phyloP scores from a whole-genome alignment of 352 stramenopile genomes.

The Pythium coloratum region DNA sequence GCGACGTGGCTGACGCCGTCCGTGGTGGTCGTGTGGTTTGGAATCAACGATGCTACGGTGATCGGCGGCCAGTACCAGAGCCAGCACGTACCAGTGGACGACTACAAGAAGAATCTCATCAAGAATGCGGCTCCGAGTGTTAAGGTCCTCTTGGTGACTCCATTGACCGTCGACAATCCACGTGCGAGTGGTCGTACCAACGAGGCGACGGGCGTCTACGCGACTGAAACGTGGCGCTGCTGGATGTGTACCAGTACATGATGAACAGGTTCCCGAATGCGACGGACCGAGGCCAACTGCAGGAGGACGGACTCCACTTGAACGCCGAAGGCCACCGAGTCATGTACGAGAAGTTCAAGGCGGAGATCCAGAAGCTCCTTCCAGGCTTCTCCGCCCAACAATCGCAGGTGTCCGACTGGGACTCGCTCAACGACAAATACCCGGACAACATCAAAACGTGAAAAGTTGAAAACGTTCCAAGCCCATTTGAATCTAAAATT shows the following conservation, averaged over 20 bases:
- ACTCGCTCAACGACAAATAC: conserved; percentile 1
- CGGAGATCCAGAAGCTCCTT: not conserved
- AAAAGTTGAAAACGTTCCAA: too few relatives aligned
- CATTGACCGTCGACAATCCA: conserved; percentile 36
- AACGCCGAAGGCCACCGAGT: not conserved
- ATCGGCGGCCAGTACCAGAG: conserved; percentile 28
- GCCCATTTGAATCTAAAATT: too few relatives aligned
- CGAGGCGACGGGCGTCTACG: conserved; percentile 34
- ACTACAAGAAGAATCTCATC: conserved; percentile 39
- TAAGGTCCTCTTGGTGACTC: conserved; percentile 48
- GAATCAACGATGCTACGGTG: conserved; percentile 61
- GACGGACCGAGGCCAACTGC: too few relatives aligned
- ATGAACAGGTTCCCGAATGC: conserved; percentile 9
- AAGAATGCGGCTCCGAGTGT: conserved; percentile 24
- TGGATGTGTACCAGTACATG: conserved; percentile 16
- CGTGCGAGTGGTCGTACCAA: conserved; percentile 43
- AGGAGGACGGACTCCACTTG: conserved; percentile 22
- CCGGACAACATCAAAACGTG: not conserved
- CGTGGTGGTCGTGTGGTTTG: conserved; percentile 59
- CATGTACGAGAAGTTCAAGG: conserved; percentile 4
- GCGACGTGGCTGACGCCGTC: conserved; percentile 25
- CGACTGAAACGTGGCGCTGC: not conserved
- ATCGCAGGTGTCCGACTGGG: conserved; percentile 10
- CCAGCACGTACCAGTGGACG: conserved; percentile 51
- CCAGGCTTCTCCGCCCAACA: not conserved